Evolutionary conservation across 2,329 filamentous ascomycete genomes (phyloP), one percentile per base, ranked within the genome.

Genomic region (Thelonectria olida): DNA sequence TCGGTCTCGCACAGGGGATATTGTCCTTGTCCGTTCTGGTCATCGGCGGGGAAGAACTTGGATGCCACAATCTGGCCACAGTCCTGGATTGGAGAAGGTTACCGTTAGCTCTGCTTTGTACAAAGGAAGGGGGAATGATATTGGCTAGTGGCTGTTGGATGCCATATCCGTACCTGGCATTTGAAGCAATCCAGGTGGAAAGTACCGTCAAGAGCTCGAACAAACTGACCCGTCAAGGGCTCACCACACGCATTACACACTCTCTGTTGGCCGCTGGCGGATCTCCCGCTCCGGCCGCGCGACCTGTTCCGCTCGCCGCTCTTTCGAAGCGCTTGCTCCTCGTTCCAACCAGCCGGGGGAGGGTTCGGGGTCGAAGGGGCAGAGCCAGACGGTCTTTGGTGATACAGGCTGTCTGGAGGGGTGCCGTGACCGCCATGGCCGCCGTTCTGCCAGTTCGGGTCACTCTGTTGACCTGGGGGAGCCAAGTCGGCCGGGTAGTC

Each of bases 101-200:
- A 8, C 15, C 22, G 39, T 71, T 70, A 71, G 69, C 48, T 8
- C 13, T 31, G 10, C 28, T 31, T 39, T 67, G 47, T 54, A 22
- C 25, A 17, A 28, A 54, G 22, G 31, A 17, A 55, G 36, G 56
- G 55, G n/a, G 39, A 56, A 39, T 41, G 42, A 12, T 22, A 28
- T 39, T 39, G 31, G 51, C 23, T 28, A 17, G 34, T 39, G 52
- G 27, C 13, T 17, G 22, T 22, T 42, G 51, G 54, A 42, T 50
- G 28, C 28, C 9, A 13, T 31, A 31, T 31, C 39, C 61, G 59
- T 86, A 97, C 95, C 80, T 93, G 88, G 79, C 96, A 99, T 76
- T 93, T 96, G 80, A 99, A 99, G 84, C 96, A 99, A 78, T 99
- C 95, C 67, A 99, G 81, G 81, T 99, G 96, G 77, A 93, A 99